A percentile compares a stretch with the other conserved stretches of the same genome.
Evolutionary conservation across 768 basidiomycete genomes (phyloP).

Genomic region (Termitomyces sp.): DNA sequence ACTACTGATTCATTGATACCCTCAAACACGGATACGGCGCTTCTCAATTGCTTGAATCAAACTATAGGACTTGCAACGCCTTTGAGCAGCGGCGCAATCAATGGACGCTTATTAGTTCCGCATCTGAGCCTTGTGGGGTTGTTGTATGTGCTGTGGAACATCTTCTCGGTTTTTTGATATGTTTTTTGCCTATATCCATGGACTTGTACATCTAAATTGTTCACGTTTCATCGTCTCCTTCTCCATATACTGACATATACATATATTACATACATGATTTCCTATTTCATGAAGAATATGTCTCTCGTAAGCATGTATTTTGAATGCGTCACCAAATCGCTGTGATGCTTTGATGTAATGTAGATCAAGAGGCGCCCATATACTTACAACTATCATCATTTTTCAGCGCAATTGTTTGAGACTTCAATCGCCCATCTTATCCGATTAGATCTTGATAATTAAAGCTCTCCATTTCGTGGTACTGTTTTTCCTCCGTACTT

Average conservation of each 20-base stretch:
- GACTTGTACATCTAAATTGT: no score
- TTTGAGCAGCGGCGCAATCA: slow-evolving; percentile 2
- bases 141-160: not conserved
- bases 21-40: slow-evolving; percentile 31
- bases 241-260: not conserved
- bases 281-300: not conserved
- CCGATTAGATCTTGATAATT: not conserved
- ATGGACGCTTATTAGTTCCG: not conserved
- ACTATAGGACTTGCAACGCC: slow-evolving; percentile 1
- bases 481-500: not conserved
- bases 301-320: no score
- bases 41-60: slow-evolving; percentile 44
- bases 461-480: no score
- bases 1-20: slow-evolving; percentile 39
- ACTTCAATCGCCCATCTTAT: no score
- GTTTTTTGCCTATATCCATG: not conserved
- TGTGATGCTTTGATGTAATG: not conserved
- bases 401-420: no score
- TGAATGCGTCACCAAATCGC: not conserved
- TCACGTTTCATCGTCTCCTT: not conserved
- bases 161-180: not conserved
- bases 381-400: no score
- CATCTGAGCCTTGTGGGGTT: not conserved
- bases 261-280: not conserved
- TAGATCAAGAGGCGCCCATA: no score